Conservation (phyloP, 2,329 filamentous ascomycete species). For the Talaromyces sp. region DNA sequence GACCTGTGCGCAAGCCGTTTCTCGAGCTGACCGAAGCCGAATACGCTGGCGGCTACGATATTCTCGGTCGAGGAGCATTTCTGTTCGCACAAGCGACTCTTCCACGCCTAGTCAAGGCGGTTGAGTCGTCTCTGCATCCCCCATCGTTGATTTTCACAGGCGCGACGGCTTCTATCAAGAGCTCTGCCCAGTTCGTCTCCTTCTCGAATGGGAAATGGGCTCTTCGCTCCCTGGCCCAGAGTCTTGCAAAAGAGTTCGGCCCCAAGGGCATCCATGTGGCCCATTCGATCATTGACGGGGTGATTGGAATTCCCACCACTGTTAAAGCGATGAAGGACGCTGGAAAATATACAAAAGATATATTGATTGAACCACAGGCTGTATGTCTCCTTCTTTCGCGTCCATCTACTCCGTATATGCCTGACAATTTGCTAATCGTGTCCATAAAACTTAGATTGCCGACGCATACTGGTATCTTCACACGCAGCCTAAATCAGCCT, state of each 20-base stretch:
- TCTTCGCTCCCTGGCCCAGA: constrained; percentile 46
- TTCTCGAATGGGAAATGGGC: constrained; percentile 52
- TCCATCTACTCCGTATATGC: not conserved
- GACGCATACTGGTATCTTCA: constrained; percentile 53
- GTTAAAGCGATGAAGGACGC: constrained; percentile 23
- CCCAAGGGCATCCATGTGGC: constrained; percentile 52
- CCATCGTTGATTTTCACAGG: constrained; percentile 52
- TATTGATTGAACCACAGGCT: not conserved
- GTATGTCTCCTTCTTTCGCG: not conserved
- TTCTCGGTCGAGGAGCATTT: constrained; percentile 41
- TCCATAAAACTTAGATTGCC: constrained; percentile 43
- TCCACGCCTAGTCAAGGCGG: constrained; percentile 42
- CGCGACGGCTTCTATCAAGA: constrained; percentile 50
- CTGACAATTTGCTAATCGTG: constrained; percentile 7
- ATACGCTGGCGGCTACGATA: constrained; percentile 16
- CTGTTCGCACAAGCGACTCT: constrained; percentile 46
- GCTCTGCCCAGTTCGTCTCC: constrained; percentile 43
- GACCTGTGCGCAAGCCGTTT: constrained; percentile 21
- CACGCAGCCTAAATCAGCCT: constrained; percentile 46
- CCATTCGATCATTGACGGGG: constrained; percentile 52
- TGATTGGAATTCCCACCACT: constrained; percentile 51
- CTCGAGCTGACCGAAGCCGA: constrained; percentile 19
- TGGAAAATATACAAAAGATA: not conserved
- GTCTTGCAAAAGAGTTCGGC: constrained; percentile 50
- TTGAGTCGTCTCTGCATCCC: constrained; percentile 34